Percentiles rank a stretch among this genome's conserved stretches.
Evolutionary conservation across 1,139 yeast species (phyloP).

Genomic region (Lodderomyces parapsilosis): DNA sequence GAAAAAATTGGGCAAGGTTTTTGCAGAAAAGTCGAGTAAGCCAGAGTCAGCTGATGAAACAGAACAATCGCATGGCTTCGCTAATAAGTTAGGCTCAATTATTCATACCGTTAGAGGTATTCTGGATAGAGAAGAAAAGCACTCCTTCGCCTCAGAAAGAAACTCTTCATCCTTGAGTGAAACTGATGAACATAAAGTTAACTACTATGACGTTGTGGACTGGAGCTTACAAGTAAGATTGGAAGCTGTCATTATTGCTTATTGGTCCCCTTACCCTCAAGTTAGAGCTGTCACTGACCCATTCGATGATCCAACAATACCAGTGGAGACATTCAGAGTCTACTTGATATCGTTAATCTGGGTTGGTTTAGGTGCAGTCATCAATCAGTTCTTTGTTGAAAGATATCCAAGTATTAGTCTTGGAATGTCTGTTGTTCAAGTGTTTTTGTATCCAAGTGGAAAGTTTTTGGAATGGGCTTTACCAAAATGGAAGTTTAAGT

Average conservation of each 20-base stretch:
- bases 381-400: slow-evolving; percentile 57
- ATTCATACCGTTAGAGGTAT: too few relatives aligned
- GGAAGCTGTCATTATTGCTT: slow-evolving; percentile 50
- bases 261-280: slow-evolving; percentile 65
- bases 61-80: too few relatives aligned
- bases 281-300: slow-evolving; percentile 60
- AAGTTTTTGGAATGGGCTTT: slow-evolving; percentile 17
- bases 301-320: slow-evolving; percentile 48
- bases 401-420: slow-evolving; percentile 54
- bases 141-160: background rate
- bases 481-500: slow-evolving; percentile 19
- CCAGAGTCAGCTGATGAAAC: slow-evolving; percentile 1
- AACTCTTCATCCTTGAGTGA: background rate
- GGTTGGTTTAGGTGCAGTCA: slow-evolving; percentile 63
- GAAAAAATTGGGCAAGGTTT: background rate
- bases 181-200: slow-evolving; percentile 6
- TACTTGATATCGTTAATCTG: slow-evolving; percentile 54
- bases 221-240: too few relatives aligned
- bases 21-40: background rate
- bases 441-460: slow-evolving; percentile 26
- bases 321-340: slow-evolving; percentile 57
- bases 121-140: background rate
- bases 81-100: too few relatives aligned
- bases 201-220: slow-evolving; percentile 6
- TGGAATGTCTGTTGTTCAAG: slow-evolving; percentile 32